Conservation (phyloP, 2,329 filamentous ascomycete species). For the Monosporascus sp. region DNA sequence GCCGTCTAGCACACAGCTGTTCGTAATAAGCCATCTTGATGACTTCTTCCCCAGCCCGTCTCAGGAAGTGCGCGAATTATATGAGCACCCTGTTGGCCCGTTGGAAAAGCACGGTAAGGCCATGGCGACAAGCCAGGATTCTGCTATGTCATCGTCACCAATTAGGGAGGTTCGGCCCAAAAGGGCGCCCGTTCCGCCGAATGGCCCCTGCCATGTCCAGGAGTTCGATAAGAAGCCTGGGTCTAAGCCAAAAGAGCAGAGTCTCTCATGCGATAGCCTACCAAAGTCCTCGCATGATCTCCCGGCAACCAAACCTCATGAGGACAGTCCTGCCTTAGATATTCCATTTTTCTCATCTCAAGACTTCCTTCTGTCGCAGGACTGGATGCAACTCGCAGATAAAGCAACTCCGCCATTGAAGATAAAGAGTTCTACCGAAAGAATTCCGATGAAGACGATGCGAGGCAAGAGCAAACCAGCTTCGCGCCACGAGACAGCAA, state of each 20-base stretch:
- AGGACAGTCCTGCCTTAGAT: conserved; percentile 8
- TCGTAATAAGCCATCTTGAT: conserved; percentile 43
- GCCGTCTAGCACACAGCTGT: conserved; percentile 45
- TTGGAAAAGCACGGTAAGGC: conserved; percentile 19
- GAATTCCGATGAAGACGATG: background rate
- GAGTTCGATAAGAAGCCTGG: background rate
- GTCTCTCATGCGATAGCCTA: background rate
- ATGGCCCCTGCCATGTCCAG: no score
- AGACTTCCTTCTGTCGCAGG: conserved; percentile 40
- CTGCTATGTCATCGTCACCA: background rate
- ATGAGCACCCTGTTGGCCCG: conserved; percentile 27
- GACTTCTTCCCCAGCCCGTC: conserved; percentile 52
- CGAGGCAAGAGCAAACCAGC: background rate
- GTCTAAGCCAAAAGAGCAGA: background rate
- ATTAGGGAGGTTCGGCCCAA: background rate
- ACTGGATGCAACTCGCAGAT: conserved; percentile 37
- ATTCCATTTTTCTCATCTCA: conserved; percentile 38
- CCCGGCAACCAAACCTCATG: conserved; percentile 1
- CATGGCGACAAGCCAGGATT: conserved; percentile 9
- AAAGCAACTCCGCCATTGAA: conserved; percentile 12
- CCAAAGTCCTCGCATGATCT: background rate
- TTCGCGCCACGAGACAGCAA: background rate
- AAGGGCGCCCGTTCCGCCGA: no score
- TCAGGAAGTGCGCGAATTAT: conserved; percentile 48
- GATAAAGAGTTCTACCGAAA: background rate